Evolutionary conservation across 768 basidiomycete genomes (phyloP).

Genomic region (Wakefieldia striispora): DNA sequence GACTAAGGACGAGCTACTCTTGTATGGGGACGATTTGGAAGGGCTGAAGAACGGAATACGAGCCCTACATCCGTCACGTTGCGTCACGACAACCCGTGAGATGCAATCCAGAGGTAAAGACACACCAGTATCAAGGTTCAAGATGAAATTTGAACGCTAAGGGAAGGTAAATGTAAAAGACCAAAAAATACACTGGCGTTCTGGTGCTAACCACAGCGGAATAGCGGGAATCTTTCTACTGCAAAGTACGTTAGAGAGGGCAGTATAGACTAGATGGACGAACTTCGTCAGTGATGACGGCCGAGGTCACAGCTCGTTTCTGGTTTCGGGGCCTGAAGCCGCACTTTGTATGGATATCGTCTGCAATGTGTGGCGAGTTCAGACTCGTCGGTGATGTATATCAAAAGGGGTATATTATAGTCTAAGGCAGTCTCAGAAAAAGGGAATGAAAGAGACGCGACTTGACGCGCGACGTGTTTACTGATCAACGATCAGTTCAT

Average conservation of each 20-base stretch:
- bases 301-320: slow-evolving; percentile 34
- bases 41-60: slow-evolving; percentile 45
- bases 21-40: slow-evolving; percentile 40
- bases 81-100: slow-evolving; percentile 75
- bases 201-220: slow-evolving; percentile 54
- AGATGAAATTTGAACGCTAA: slow-evolving; percentile 65
- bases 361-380: slow-evolving; percentile 38
- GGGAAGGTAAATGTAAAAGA: too few relatives aligned
- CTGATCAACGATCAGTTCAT: too few relatives aligned
- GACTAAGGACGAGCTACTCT: slow-evolving; percentile 24
- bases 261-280: background rate
- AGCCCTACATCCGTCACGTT: slow-evolving; percentile 43
- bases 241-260: background rate
- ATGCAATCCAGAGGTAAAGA: slow-evolving; percentile 44
- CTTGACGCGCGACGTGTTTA: too few relatives aligned
- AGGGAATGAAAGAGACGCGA: too few relatives aligned
- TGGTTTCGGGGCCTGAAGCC: slow-evolving; percentile 22
- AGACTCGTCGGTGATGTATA: too few relatives aligned
- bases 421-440: too few relatives aligned
- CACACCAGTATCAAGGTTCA: slow-evolving; percentile 85
- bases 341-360: slow-evolving; percentile 49
- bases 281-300: slow-evolving; percentile 52
- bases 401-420: too few relatives aligned
- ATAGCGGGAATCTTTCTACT: slow-evolving; percentile 59
- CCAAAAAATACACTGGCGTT: slow-evolving; percentile 52